Base-by-base conservation (phyloP, 768 basidiomycete species). In the Tephrocybe sp. region DNA sequence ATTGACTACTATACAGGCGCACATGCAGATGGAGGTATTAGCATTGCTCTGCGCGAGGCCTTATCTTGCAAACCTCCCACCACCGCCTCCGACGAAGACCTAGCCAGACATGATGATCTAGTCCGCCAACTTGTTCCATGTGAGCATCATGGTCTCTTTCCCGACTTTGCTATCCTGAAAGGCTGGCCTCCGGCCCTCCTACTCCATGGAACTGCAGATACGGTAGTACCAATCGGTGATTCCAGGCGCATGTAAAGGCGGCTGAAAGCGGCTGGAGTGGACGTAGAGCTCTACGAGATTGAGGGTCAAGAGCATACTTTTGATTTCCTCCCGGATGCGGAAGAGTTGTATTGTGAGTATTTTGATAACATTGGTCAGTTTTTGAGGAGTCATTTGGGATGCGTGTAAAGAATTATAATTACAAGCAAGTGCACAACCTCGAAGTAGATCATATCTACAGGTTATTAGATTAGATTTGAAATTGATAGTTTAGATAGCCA, bases 301-400 rank as follows among this genome's bases (percentile, higher is more conserved):
- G 58, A 61, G 32, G 67, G 64, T 8, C 62, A 65, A 52, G 78
- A 82, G 45, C 83, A 85, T 57, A 74, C 76, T 0, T 84, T 83
- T 53, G 83, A 85, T 59, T 80, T 77, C 55, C 70, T 63, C 23
- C 62, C 67, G 13, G 62, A 61, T 17, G 78, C 76, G 4, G 79
- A 80, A 53, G 69, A 66, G 26, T 26, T 59, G 46, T 71, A 71
- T 57, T 68, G 72, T 2, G 39, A 56, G 16, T 58, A 58, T 23
- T 76, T 73, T 60, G 72, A 75, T 54, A 54, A 53, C 20, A 66
- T 71, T 16, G 61, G 58, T 14, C 60, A 57, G n/a, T 81, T 67
- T 66, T 69, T 71, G 64, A 40, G 30, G 19, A 32, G 14, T 3
- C 45, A 44, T 16, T 40, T 62, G 19, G 52, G 52, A 26, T 7